Base-by-base conservation (phyloP, 2,329 filamentous ascomycete genomes). In the Penicillium sp. region DNA sequence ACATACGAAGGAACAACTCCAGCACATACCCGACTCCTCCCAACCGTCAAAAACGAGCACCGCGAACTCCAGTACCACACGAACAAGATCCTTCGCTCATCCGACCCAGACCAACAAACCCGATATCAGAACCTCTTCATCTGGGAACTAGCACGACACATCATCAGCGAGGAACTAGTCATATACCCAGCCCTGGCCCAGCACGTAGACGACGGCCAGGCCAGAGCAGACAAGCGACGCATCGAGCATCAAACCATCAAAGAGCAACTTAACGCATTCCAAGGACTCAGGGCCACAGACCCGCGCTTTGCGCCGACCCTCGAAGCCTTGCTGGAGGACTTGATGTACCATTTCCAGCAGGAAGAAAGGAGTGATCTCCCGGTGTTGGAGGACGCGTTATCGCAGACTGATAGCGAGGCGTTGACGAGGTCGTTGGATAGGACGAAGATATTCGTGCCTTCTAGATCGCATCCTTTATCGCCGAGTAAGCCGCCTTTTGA, bases 401-500 rank as follows among this genome's bases (percentile, higher is more conserved):
- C 63, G 0, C 24, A 50, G 11, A 45, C 61, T 1, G 65, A 69
- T 3, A 72, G 69, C 1, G 60, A 71, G 26, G 49, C 54, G 1
- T 51, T 77, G 47, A 68, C 71, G 0, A 66, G 54, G 9, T 72
- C 65, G 13, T 79, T 81, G 49, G 65, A 59, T 5, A 66, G 73
- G 2, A 81, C 76, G 6, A 81, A 81, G 66, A 61, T 65, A 22
- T 77, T 82, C 58, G 72, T 76, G 2, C 78, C 78, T 1, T 65
- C 75, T 0, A 69, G 75, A 14, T 74, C 72, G 37, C 78, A 81
- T 60, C 77, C 77, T 0, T 63, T 57, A 14, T 71, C 74, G 5
- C 75, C 75, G 0, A 70, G 76, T 44, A 72, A 73, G 35, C 78
- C 78, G 7, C 77, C 76, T 0, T 81, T 81, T 54, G 78, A 82